Evolutionary conservation across 1,284 basidiomycete genomes (phyloP), one percentile per base, ranked within the genome.

Genomic region (Tilletia caries): DNA sequence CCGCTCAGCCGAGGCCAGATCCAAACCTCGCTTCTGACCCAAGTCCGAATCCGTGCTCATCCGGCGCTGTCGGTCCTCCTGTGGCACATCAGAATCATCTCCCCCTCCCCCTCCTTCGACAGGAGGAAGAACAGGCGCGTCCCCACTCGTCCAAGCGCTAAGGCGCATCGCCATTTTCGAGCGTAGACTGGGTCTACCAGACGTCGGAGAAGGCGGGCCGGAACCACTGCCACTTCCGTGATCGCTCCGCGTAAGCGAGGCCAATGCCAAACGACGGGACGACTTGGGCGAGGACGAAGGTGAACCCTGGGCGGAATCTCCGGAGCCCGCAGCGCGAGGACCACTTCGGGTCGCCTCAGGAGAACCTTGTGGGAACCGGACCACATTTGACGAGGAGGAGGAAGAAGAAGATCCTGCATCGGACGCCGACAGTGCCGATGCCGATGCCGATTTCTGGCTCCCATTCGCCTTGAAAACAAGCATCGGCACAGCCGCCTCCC

Each of bases 241-340:
- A 25, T 50, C 23, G 20, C 58, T 20, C 58, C 32, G 58, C 18
- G 58, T 62, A 29, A 62, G 58, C 27, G 58, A 62, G 10, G 58
- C 27, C 8, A 62, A 20, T 18, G 58, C 58, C 32, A 23, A 33
- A 13, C 58, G 32, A 37, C 32, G 33, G 20, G 29, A 18, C 29
- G 58, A 62, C 32, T 33, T 62, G 20, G 58, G 58, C 29, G 58
- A 62, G 12, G 58, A 62, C 10, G 58, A 62, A 2, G 58, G 58
- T 5, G 58, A 54, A 15, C 52, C 52, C 2, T 29, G 52, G 15
- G 13, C 6, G 5, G 23, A 23, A 15, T 23, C 20, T 1, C 25
- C 23, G 25, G 52, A 54, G 25, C 52, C 13, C 23, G 23, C n/a
- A 13, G 52, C n/a, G 1, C 52, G 52, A 54, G 10, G 10, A 41